Conservation (phyloP, 1,284 basidiomycete genomes). For the Stygiomarasmius scandens region DNA sequence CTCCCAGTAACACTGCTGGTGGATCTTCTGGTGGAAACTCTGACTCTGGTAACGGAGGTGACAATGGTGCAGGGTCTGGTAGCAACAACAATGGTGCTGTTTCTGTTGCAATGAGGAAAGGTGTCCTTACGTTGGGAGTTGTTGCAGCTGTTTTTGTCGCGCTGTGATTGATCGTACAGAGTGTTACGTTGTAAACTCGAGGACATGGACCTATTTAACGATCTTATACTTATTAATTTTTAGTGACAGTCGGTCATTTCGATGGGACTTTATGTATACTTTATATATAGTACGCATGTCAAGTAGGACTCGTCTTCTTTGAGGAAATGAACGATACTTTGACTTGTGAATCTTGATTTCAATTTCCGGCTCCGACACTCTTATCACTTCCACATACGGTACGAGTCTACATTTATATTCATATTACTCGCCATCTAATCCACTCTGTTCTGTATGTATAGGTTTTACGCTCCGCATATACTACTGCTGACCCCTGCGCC, state of each 20-base stretch:
- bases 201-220: too few relatives aligned
- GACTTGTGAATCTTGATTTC: slow-evolving; percentile 57
- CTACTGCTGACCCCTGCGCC: too few relatives aligned
- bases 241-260: too few relatives aligned
- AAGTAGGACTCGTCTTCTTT: slow-evolving; percentile 56
- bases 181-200: too few relatives aligned
- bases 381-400: slow-evolving; percentile 4
- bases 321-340: too few relatives aligned
- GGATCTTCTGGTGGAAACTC: background rate
- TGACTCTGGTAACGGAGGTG: background rate
- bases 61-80: background rate
- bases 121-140: background rate
- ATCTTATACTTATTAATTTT: too few relatives aligned
- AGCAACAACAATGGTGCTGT: slow-evolving; percentile 3
- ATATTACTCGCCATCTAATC: too few relatives aligned
- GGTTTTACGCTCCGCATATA: too few relatives aligned
- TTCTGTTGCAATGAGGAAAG: background rate
- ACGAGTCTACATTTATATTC: too few relatives aligned
- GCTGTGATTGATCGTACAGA: background rate
- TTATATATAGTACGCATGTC: too few relatives aligned
- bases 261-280: too few relatives aligned
- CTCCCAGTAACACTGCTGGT: background rate
- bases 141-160: background rate
- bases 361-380: slow-evolving; percentile 52
- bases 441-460: too few relatives aligned